Base-by-base conservation (phyloP, 208 protist genomes). In the Wallacemonas rigidus region DNA sequence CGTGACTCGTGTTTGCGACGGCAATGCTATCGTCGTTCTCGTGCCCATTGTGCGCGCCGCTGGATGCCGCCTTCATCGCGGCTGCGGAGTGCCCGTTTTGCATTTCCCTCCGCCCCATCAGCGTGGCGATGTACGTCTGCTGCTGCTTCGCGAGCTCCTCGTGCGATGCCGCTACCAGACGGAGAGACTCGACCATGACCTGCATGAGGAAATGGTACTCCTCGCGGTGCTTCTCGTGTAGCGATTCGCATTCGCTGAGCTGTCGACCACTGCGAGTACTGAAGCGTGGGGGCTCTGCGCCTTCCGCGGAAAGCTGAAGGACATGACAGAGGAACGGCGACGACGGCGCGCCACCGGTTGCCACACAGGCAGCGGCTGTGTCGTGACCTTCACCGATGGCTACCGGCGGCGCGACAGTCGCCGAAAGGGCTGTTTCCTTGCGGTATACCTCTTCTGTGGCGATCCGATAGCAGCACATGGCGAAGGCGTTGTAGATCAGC, bases 151-250 rank as follows among this genome's bases (percentile, higher is more conserved):
- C 3, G 41, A 47, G 47, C 43, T 75, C 47, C 12, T 47, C 43
- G 71, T 94, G 89, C 48, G 77, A 76, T 2, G 69, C 68, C 9
- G 93, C 74, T 40, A 86, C 79, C 57, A 51, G 55, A 43, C 76
- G 47, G 39, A 96, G 75, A 4, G 87, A 83, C 60, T 82, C 71
- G 63, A 67, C 50, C 14, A 96, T 61, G 51, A 78, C 72, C 2
- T 79, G 85, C 48, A 88, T 65, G 36, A 96, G 53, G 67, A 85
- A 89, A 26, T 81, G 67, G 68, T 93, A 93, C 73, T 96, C 89
- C 39, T 71, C 69, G 12, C 56, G 56, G 63, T 96, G 89, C 57
- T 94, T 94, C 51, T 85, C 60, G 7, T 93, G 88, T 36, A 96
- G 67, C 17, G 83, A 80, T 54, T 94, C 87, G 3, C 85, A 80